Percentiles rank a stretch among this genome's conserved stretches.
These are phyloP conservation scores for Venustampulla echinocandica DNA, from an alignment of 495 filamentous ascomycete genomes.

Conservation along the genomic window DNA sequence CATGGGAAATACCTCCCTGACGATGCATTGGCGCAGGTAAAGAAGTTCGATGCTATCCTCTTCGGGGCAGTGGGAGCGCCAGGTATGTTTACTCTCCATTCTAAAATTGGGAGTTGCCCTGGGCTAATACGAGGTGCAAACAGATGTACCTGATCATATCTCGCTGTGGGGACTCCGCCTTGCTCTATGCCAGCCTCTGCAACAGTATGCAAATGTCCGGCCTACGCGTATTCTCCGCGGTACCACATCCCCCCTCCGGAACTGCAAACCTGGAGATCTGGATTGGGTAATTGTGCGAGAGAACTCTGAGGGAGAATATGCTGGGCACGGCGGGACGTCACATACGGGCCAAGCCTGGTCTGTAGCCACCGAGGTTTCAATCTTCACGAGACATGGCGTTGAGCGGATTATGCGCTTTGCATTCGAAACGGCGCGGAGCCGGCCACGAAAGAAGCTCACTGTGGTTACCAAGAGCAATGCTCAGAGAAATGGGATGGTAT, in stretches of 20 bases:
- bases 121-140: not conserved
- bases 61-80: slow-evolving; percentile 50
- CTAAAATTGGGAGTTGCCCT: not conserved
- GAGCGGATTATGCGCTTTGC: slow-evolving; percentile 50
- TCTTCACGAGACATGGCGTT: slow-evolving; percentile 45
- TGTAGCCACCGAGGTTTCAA: slow-evolving; percentile 44
- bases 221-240: slow-evolving; percentile 43
- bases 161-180: slow-evolving; percentile 48
- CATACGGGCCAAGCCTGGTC: slow-evolving; percentile 44
- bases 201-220: slow-evolving; percentile 50
- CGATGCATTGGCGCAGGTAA: slow-evolving; percentile 40
- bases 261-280: slow-evolving; percentile 33
- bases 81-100: slow-evolving; percentile 29
- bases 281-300: slow-evolving; percentile 52
- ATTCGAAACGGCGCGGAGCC: slow-evolving; percentile 40
- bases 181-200: slow-evolving; percentile 44
- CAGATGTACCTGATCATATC: slow-evolving; percentile 49
- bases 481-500: slow-evolving; percentile 48
- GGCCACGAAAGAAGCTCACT: slow-evolving; percentile 43
- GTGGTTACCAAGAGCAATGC: slow-evolving; percentile 54
- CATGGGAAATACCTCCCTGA: slow-evolving; percentile 47
- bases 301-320: slow-evolving; percentile 51
- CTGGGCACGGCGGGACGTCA: slow-evolving; percentile 46
- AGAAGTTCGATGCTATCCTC: slow-evolving; percentile 46
- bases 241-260: slow-evolving; percentile 39